These are phyloP conservation scores for Aspergillus aculeatinus DNA, from an alignment of 2,329 filamentous ascomycete species.

Conservation along the genomic window DNA sequence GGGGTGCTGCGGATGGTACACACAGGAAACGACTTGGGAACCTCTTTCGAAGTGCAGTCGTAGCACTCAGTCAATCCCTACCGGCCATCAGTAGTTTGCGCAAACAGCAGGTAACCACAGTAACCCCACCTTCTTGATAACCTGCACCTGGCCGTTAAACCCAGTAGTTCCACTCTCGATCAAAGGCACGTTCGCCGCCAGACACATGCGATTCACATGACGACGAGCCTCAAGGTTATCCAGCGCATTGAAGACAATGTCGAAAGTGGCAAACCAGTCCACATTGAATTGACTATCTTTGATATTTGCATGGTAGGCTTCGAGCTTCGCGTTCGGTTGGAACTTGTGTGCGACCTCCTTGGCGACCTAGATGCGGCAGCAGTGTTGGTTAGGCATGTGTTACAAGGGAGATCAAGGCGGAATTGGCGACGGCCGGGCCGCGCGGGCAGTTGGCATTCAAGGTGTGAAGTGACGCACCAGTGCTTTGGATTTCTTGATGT, in stretches of 20 bases:
- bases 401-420: not conserved
- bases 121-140: conserved; percentile 71
- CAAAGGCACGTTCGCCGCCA: conserved; percentile 84
- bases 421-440: not conserved
- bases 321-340: conserved; percentile 82
- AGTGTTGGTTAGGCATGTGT: conserved; percentile 17
- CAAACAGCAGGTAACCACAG: not conserved
- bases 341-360: conserved; percentile 89
- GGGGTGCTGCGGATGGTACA: conserved; percentile 97
- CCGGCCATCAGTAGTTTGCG: conserved; percentile 10
- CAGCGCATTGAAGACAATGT: conserved; percentile 90
- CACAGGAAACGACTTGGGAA: conserved; percentile 89
- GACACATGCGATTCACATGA: conserved; percentile 96
- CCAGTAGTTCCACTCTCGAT: conserved; percentile 97
- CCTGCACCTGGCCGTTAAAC: conserved; percentile 96
- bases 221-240: conserved; percentile 92
- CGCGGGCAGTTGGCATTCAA: conserved; percentile 10
- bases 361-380: conserved; percentile 63
- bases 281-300: conserved; percentile 85
- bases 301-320: conserved; percentile 91
- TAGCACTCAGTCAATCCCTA: conserved; percentile 87
- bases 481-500: conserved; percentile 97
- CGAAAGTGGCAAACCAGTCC: conserved; percentile 81
- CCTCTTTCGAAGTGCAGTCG: conserved; percentile 86
- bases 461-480: conserved; percentile 58